A percentile compares a stretch with the other conserved stretches of the same genome.
phyloP scores from a whole-genome alignment of 164 flowering plant genomes.

The Macadamia integrifolia region DNA sequence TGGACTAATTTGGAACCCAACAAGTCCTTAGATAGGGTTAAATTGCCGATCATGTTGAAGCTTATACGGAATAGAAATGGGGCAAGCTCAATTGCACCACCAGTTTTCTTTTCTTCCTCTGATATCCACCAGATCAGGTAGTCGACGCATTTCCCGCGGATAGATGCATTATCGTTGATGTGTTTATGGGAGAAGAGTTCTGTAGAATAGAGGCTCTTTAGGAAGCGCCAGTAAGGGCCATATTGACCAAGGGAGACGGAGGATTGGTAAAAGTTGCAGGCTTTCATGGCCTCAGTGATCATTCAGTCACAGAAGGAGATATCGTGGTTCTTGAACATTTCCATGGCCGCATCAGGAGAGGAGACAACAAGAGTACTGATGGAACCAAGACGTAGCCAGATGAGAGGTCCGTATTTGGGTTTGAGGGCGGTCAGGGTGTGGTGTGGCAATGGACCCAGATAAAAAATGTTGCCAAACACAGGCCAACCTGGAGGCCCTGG shows the following conservation, averaged over 20 bases:
- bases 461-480: constrained; percentile 14
- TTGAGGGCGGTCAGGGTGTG: constrained; percentile 7
- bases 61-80: constrained; percentile 16
- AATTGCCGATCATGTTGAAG: constrained; percentile 23
- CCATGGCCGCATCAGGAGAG: constrained; percentile 18
- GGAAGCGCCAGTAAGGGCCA: constrained; percentile 21
- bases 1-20: constrained; percentile 11
- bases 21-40: constrained; percentile 19
- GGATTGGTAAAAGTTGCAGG: constrained; percentile 3
- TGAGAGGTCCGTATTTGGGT: constrained; percentile 15
- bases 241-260: constrained; percentile 8
- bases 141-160: constrained; percentile 13
- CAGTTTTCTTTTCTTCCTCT: constrained; percentile 8
- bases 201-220: constrained; percentile 10
- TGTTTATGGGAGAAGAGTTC: constrained; percentile 18
- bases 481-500: constrained; percentile 22
- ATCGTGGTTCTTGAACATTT: constrained; percentile 26
- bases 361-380: constrained; percentile 16
- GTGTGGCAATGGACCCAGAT: constrained; percentile 17
- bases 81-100: constrained; percentile 6
- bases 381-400: constrained; percentile 15
- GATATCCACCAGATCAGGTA: constrained; percentile 10
- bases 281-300: constrained; percentile 10
- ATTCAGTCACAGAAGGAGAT: constrained; percentile 10
- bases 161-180: constrained; percentile 9